Evolutionary conservation across 495 filamentous ascomycete genomes (phyloP), one percentile per base, ranked within the genome.

Genomic region (Tetracladium marchalianum): DNA sequence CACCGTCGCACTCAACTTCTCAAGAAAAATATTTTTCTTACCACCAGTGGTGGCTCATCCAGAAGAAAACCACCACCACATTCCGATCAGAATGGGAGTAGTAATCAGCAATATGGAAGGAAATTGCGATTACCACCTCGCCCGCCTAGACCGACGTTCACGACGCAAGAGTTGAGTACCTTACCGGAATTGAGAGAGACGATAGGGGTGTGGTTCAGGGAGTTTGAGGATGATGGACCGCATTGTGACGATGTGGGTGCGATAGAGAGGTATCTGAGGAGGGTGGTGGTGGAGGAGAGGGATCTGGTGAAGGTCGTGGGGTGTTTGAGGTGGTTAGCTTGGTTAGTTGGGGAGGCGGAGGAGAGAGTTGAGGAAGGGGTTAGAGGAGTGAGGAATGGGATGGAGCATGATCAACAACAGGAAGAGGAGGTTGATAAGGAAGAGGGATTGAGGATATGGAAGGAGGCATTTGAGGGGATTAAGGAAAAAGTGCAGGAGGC

Each of bases 231-330:
- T 9, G 81, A 85, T 7, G 85, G 82, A 0, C 89, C 89, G 36
- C 87, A 89, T 56, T 57, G 51, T 0, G 81, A 82, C 46, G 89
- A 96, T 61, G 82, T 87, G n/a, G 71, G 71, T 12, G 76, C 84
- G 8, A 64, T 95, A 34, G 75, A 66, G 35, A 68, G 59, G 50
- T 94, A 93, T 63, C 55, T 95, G 27, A 66, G 56, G 7, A 70
- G 70, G 31, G 86, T 95, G 6, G 73, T 90, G 0, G 31, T 60
- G 2, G 80, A 87, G 22, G 89, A 95, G 62, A 66, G 70, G 48
- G 77, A 95, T 59, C 67, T 94, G 64, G 77, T 73, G 13, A 92
- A 92, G 62, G 84, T 77, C 4, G 71, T 78, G 0, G 74, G 72
- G 5, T 63, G 88, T 5, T 69, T 81, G 0, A 73, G 66, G 50